Base-by-base conservation (phyloP, 495 filamentous ascomycete genomes). In the Chaetomium fimeti region DNA sequence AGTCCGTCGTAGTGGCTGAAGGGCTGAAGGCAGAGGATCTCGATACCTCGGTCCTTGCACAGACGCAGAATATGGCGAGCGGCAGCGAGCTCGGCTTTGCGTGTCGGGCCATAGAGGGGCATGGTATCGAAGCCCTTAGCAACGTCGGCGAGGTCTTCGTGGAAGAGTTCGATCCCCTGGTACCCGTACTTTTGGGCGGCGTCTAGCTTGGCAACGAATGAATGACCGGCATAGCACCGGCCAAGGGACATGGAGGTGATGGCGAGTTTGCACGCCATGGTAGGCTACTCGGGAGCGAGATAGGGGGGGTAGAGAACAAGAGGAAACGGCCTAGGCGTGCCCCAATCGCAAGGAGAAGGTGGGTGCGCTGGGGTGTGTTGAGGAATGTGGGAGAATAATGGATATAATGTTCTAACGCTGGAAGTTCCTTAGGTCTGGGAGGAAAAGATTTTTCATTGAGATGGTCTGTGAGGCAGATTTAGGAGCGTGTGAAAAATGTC, bases 1-100 rank as follows among this genome's bases (percentile, higher is more conserved):
- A 92, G 81, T 3, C 90, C 90, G 68, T 92, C 89, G 77, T 90
- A 92, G 76, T 91, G 86, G 76, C 83, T 82, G 75, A 93, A 92
- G 13, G 90, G 90, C 72, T 93, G 89, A 3, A 93, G 80, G 62
- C 88, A 87, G 67, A 93, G 77, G 64, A 92, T 86, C 45, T 74
- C 74, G 60, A 93, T 79, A 22, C 74, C 71, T 48, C 87, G 81
- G 2, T 79, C 79, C 49, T 82, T 75, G 73, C 88, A 91, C 38
- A 89, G 76, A 0, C 69, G 64, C 12, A 76, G 76, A 38, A 89
- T 82, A 40, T 81, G 72, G 1, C 74, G 71, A 29, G 89, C 88
- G 5, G 90, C 90, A 42, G 76, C 77, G 57, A 84, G 62, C 58
- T 87, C 83, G 61, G 82, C 79, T 12, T 78, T 71, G 5, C 75